phyloP scores from a whole-genome alignment of 2,329 filamentous ascomycete species.

The Monilinia fructigena region DNA sequence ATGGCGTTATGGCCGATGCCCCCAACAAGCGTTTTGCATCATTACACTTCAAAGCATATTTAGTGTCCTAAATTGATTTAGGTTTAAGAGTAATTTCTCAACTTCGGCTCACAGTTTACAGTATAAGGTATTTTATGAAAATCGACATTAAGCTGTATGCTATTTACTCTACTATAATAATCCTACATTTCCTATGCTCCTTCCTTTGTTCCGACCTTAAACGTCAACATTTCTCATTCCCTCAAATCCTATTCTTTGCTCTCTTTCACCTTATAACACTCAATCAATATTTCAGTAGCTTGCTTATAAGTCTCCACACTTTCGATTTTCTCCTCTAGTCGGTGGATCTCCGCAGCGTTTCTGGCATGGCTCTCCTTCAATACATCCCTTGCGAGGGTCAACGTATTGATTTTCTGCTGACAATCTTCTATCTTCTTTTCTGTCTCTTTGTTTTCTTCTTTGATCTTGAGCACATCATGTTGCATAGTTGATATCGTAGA shows the following conservation, averaged over 20 bases:
- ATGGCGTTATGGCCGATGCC: conserved; percentile 5
- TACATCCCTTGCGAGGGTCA: not conserved
- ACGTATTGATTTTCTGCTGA: not conserved
- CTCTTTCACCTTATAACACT: not conserved
- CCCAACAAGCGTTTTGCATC: conserved; percentile 14
- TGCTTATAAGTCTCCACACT: not conserved
- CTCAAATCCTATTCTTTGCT: not conserved
- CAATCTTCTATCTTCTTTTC: not conserved
- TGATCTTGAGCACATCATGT: not conserved
- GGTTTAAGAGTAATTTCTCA: not conserved
- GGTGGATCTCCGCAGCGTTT: not conserved
- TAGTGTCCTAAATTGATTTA: not conserved
- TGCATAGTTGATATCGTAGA: not conserved
- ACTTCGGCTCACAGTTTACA: not conserved
- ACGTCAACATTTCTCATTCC: not conserved
- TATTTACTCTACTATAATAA: not conserved
- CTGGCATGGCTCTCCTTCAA: not conserved
- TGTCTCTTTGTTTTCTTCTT: not conserved
- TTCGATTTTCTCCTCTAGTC: not conserved
- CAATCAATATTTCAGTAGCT: not conserved
- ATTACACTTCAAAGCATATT: not conserved
- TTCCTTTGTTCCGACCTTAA: not conserved
- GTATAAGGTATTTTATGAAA: not conserved
- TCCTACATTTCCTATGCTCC: not conserved
- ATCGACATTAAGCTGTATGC: not conserved